Evolutionary conservation across 306 rosid genomes (phyloP).

Genomic region (Citrullus colocynthis): DNA sequence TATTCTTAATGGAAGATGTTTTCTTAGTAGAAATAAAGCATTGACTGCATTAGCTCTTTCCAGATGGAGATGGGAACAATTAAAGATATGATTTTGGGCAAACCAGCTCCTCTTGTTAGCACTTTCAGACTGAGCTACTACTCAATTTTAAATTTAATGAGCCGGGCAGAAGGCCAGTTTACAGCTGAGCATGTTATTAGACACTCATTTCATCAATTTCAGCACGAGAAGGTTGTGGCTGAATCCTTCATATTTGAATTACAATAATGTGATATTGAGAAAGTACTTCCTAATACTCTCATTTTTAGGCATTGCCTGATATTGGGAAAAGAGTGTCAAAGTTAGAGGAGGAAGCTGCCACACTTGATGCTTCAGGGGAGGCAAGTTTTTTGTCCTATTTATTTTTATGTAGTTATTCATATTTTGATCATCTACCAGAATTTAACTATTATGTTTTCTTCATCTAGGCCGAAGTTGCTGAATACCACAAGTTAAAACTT

Average conservation of each 20-base stretch:
- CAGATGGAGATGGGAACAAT: constrained; percentile 96
- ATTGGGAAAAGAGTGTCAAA: constrained; percentile 65
- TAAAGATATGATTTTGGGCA: constrained; percentile 92
- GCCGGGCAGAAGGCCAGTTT: constrained; percentile 98
- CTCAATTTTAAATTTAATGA: constrained; percentile 92
- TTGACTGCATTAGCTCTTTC: constrained; percentile 9
- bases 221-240: constrained; percentile 76
- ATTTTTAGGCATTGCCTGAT: constrained; percentile 72
- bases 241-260: constrained; percentile 8
- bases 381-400: constrained; percentile 21
- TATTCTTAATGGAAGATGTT: not conserved
- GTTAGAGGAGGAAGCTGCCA: constrained; percentile 77
- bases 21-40: not conserved
- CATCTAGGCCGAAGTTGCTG: constrained; percentile 75
- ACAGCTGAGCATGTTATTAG: constrained; percentile 90
- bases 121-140: constrained; percentile 98
- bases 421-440: not conserved
- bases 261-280: constrained; percentile 6
- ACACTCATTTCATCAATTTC: constrained; percentile 94
- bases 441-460: constrained; percentile 1
- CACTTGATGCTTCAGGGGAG: constrained; percentile 92
- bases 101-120: constrained; percentile 94
- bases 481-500: constrained; percentile 77
- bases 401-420: constrained; percentile 7
- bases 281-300: constrained; percentile 9